These are phyloP conservation scores for Tylopilus sp. DNA, from an alignment of 768 basidiomycete genomes.

Conservation along the genomic window DNA sequence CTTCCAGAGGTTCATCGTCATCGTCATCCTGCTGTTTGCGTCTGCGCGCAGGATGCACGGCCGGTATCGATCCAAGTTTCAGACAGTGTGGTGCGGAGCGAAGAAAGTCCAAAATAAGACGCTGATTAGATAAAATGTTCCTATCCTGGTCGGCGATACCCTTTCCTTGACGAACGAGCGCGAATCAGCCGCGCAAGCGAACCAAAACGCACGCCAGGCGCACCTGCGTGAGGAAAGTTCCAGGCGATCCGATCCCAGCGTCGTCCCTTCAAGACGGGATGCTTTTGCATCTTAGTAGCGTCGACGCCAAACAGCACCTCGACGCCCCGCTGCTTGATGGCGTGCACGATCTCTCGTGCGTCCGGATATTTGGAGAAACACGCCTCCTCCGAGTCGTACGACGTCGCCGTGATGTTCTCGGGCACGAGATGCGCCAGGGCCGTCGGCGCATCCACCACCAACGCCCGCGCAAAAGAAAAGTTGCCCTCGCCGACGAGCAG, in stretches of 20 bases:
- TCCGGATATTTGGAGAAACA: constrained; percentile 85
- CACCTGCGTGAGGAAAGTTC: constrained; percentile 97
- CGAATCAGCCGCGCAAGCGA: background rate
- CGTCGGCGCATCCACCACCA: constrained; percentile 48
- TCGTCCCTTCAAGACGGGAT: constrained; percentile 51
- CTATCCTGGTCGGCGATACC: constrained; percentile 93
- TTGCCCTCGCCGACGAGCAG: constrained; percentile 91
- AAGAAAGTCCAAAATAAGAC: constrained; percentile 78
- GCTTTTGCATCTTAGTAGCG: constrained; percentile 70
- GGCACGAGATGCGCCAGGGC: constrained; percentile 53
- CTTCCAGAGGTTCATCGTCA: constrained; percentile 36
- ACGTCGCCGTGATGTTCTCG: constrained; percentile 75
- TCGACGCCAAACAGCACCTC: constrained; percentile 80
- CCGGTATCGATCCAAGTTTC: constrained; percentile 52
- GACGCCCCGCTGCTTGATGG: constrained; percentile 56
- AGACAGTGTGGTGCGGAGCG: constrained; percentile 66
- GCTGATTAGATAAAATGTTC: constrained; percentile 87
- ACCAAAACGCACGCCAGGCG: constrained; percentile 20
- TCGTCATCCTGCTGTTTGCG: constrained; percentile 42
- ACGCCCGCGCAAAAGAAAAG: constrained; percentile 84
- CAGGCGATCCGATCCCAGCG: constrained; percentile 81
- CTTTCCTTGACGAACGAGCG: constrained; percentile 48
- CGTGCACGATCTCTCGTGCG: constrained; percentile 53
- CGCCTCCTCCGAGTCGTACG: constrained; percentile 74
- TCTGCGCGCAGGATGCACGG: constrained; percentile 37